These are phyloP conservation scores for Juglanconis sp. DNA, from an alignment of 2,329 filamentous ascomycete species.

Conservation along the genomic window DNA sequence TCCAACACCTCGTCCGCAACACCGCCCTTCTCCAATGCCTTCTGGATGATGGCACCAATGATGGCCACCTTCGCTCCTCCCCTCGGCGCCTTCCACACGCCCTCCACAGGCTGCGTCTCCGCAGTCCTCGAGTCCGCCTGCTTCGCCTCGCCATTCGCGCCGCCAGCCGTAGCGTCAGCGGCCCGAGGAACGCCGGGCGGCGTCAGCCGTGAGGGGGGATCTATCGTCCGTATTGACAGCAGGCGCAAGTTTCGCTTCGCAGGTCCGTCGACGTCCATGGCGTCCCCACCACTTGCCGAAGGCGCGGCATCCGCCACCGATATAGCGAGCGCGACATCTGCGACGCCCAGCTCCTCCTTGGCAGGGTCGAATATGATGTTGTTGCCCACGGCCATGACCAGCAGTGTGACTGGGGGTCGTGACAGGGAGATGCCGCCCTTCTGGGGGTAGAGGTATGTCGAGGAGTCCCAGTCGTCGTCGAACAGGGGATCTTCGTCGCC, in stretches of 20 bases:
- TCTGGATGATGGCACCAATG: slow-evolving; percentile 70
- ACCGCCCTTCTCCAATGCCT: slow-evolving; percentile 72
- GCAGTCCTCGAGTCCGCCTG: slow-evolving; percentile 35
- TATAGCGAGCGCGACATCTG: slow-evolving; percentile 82
- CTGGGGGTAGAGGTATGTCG: slow-evolving; percentile 71
- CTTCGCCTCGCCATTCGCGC: slow-evolving; percentile 32
- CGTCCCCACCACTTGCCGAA: slow-evolving; percentile 20
- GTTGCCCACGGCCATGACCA: slow-evolving; percentile 80
- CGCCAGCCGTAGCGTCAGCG: slow-evolving; percentile 52
- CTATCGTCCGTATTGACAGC: slow-evolving; percentile 68
- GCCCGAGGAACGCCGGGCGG: slow-evolving; percentile 66
- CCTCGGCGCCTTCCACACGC: slow-evolving; percentile 82
- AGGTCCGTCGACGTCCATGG: slow-evolving; percentile 39
- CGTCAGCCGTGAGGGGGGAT: slow-evolving; percentile 71
- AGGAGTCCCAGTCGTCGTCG: slow-evolving; percentile 93
- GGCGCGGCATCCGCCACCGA: slow-evolving; percentile 59
- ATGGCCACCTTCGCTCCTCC: slow-evolving; percentile 77
- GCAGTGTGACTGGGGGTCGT: slow-evolving; percentile 81
- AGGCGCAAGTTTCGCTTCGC: slow-evolving; percentile 51
- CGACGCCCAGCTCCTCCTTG: slow-evolving; percentile 88
- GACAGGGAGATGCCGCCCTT: slow-evolving; percentile 30
- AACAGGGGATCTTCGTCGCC: slow-evolving; percentile 95
- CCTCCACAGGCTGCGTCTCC: slow-evolving; percentile 58
- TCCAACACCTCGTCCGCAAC: slow-evolving; percentile 84
- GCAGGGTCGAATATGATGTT: slow-evolving; percentile 94